These are phyloP conservation scores for Cladosporium phlei DNA, from an alignment of 2,329 filamentous ascomycete genomes.

Conservation along the genomic window DNA sequence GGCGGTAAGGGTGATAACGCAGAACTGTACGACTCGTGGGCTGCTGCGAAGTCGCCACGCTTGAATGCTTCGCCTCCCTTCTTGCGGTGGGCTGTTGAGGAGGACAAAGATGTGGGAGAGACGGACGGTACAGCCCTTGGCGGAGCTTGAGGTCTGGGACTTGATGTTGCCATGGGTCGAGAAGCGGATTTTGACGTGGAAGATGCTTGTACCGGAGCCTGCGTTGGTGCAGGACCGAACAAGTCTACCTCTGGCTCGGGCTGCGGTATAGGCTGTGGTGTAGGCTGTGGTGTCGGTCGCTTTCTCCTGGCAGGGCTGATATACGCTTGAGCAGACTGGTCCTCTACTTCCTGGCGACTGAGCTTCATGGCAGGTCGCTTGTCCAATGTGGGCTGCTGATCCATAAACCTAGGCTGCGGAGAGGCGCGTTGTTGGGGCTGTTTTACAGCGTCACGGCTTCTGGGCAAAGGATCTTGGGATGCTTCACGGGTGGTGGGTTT, in stretches of 20 bases:
- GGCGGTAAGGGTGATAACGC: conserved; percentile 71
- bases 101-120: conserved; percentile 63
- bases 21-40: conserved; percentile 74
- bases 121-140: conserved; percentile 61
- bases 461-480: conserved; percentile 15
- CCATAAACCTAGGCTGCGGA: conserved; percentile 37
- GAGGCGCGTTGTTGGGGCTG: conserved; percentile 34
- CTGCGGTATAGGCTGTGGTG: conserved; percentile 23
- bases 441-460: conserved; percentile 29
- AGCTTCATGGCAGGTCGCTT: conserved; percentile 52
- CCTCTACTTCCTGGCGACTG: conserved; percentile 68
- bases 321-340: conserved; percentile 77
- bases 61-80: conserved; percentile 88
- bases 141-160: conserved; percentile 45
- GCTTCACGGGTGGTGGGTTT: conserved; percentile 25
- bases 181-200: conserved; percentile 27
- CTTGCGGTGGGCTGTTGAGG: conserved; percentile 71
- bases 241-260: conserved; percentile 32
- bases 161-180: conserved; percentile 37
- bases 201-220: conserved; percentile 5
- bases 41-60: conserved; percentile 82
- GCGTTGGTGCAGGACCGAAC: conserved; percentile 27
- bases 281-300: conserved; percentile 51
- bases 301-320: conserved; percentile 80
- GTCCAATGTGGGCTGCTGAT: conserved; percentile 33